Conservation (phyloP, 495 filamentous ascomycete species). For the Paragyromitra xinjiangensis region DNA sequence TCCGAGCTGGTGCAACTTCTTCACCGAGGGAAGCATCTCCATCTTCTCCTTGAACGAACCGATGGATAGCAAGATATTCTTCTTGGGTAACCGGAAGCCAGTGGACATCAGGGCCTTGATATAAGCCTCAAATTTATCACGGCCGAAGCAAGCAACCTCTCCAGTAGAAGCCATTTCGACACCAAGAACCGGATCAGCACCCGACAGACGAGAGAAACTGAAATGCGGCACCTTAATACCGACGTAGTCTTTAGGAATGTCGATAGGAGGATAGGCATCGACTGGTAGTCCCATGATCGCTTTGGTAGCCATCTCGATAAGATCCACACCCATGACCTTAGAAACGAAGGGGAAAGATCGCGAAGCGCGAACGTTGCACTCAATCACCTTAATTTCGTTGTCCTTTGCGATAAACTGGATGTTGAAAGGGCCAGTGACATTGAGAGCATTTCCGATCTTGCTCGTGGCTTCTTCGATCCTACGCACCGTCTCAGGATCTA, state of each 20-base stretch:
- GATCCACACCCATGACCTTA: constrained; percentile 97
- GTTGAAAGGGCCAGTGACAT: constrained; percentile 96
- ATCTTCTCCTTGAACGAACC: constrained; percentile 97
- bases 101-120: constrained; percentile 94
- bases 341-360: constrained; percentile 98
- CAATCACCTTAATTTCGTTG: constrained; percentile 99
- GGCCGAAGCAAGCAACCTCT: constrained; percentile 95
- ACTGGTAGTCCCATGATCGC: constrained; percentile 90
- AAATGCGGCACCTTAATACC: constrained; percentile 99
- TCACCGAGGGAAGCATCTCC: constrained; percentile 92
- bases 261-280: constrained; percentile 77
- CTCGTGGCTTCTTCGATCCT: constrained; percentile 93
- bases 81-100: constrained; percentile 94
- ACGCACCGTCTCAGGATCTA: constrained; percentile 85
- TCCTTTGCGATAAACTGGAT: constrained; percentile 99
- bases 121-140: constrained; percentile 96
- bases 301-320: constrained; percentile 99
- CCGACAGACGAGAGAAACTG: constrained; percentile 95
- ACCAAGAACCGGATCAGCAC: constrained; percentile 93
- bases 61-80: constrained; percentile 93
- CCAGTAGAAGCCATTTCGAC: constrained; percentile 99
- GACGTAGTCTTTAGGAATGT: constrained; percentile 81
- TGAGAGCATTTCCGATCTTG: constrained; percentile 93
- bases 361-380: constrained; percentile 97
- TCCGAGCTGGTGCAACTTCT: constrained; percentile 84